phyloP scores from a whole-genome alignment of 805 yeast genomes.

The Schwanniomyces vanrijiae region DNA sequence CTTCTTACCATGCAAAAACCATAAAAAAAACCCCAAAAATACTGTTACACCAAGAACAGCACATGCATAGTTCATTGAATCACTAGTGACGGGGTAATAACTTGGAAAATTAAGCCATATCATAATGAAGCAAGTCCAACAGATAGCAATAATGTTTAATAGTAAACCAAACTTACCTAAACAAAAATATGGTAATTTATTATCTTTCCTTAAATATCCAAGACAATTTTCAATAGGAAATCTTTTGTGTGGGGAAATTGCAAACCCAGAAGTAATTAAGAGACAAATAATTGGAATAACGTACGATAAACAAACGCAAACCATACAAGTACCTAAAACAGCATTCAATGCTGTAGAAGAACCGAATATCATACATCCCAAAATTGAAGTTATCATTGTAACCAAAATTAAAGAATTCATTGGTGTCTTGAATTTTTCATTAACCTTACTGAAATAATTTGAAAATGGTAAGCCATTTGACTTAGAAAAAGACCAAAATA shows the following conservation, averaged over 20 bases:
- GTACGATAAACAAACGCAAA: constrained; percentile 30
- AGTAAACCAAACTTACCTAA: constrained; percentile 17
- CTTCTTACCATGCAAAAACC: constrained; percentile 16
- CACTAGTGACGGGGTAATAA: constrained; percentile 14
- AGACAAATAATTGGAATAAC: constrained; percentile 27
- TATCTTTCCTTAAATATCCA: constrained; percentile 1
- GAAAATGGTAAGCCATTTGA: constrained; percentile 27
- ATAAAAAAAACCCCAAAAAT: constrained; percentile 15
- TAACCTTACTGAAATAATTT: constrained; percentile 21
- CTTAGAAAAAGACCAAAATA: constrained; percentile 34
- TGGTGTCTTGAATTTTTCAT: constrained; percentile 23
- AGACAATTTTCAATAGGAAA: constrained; percentile 1
- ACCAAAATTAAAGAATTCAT: constrained; percentile 19
- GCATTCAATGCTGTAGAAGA: constrained; percentile 31
- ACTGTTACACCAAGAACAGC: constrained; percentile 18
- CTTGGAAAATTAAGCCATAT: constrained; percentile 17
- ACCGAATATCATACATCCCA: constrained; percentile 27
- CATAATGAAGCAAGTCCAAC: constrained; percentile 19
- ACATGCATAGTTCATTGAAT: constrained; percentile 21
- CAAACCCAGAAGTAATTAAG: constrained; percentile 5
- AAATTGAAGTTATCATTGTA: constrained; percentile 18
- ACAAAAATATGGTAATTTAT: constrained; percentile 11
- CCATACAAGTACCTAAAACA: constrained; percentile 27
- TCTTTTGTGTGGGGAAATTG: constrained; percentile 9
- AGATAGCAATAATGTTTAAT: constrained; percentile 14